Percentiles rank a stretch among this genome's conserved stretches.
phyloP scores from a whole-genome alignment of 192 early-diverging fungal genomes.

The Mortierella claussenii region DNA sequence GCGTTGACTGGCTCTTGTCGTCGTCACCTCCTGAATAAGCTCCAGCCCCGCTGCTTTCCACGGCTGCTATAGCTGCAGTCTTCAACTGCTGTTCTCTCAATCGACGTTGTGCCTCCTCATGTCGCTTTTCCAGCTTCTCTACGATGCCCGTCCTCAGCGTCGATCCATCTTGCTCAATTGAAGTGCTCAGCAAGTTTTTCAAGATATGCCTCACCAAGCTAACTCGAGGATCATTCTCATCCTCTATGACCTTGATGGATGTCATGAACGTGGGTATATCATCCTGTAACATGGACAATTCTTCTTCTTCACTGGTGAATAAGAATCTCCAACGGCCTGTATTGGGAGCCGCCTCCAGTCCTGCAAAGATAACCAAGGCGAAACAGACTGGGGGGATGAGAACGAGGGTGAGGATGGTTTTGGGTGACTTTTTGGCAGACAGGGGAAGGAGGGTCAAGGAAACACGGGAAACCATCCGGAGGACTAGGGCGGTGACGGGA shows the following conservation, averaged over 20 bases:
- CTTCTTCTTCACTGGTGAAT: constrained; percentile 62
- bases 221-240: constrained; percentile 24
- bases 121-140: constrained; percentile 26
- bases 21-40: neutral
- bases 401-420: constrained; percentile 40
- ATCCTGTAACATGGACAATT: constrained; percentile 48
- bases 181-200: constrained; percentile 31
- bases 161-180: constrained; percentile 42
- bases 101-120: constrained; percentile 25
- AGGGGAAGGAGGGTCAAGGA: constrained; percentile 45
- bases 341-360: constrained; percentile 63
- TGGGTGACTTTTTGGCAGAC: constrained; percentile 42
- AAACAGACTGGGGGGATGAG: constrained; percentile 50
- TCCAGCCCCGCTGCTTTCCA: too few species aligned
- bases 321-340: constrained; percentile 62
- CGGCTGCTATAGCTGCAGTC: constrained; percentile 7
- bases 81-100: constrained; percentile 13
- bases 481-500: constrained; percentile 34
- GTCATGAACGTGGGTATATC: constrained; percentile 31
- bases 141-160: constrained; percentile 39
- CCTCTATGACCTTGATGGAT: constrained; percentile 21
- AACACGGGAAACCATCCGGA: constrained; percentile 40
- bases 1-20: neutral
- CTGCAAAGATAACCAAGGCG: constrained; percentile 45
- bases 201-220: constrained; percentile 35